phyloP scores from a whole-genome alignment of 2,329 filamentous ascomycete genomes.

The Aspergillus sp. region DNA sequence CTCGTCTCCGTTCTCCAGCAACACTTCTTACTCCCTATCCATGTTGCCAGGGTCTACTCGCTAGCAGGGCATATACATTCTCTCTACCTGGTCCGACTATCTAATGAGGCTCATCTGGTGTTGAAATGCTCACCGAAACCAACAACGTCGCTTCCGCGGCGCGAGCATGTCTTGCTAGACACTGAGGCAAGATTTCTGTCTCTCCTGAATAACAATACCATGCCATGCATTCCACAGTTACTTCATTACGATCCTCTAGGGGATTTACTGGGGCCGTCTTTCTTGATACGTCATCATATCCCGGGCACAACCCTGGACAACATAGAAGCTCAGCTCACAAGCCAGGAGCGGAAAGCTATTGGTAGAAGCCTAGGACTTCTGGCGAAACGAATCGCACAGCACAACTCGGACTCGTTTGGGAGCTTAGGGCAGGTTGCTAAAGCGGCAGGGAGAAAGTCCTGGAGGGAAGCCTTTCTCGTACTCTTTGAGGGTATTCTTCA shows the following conservation, averaged over 20 bases:
- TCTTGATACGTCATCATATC: conserved; percentile 39
- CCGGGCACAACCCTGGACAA: conserved; percentile 34
- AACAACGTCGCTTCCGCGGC: conserved; percentile 39
- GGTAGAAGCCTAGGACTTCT: conserved; percentile 37
- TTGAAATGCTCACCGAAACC: conserved; percentile 38
- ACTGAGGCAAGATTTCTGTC: conserved; percentile 41
- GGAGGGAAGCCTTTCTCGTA: conserved; percentile 53
- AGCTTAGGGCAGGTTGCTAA: conserved; percentile 47
- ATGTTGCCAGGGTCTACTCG: conserved; percentile 25
- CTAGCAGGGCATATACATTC: conserved; percentile 37
- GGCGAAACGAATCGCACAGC: conserved; percentile 44
- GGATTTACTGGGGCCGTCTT: conserved; percentile 29
- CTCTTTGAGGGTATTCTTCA: conserved; percentile 55
- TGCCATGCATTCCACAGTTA: conserved; percentile 38
- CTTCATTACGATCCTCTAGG: conserved; percentile 37
- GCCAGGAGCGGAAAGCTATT: conserved; percentile 30
- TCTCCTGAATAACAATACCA: conserved; percentile 34
- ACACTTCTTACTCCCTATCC: conserved; percentile 32
- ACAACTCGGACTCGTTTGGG: conserved; percentile 53
- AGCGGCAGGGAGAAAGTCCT: conserved; percentile 49
- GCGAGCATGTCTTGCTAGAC: conserved; percentile 39
- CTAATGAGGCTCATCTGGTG: conserved; percentile 38
- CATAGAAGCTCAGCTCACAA: conserved; percentile 29
- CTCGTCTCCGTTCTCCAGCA: conserved; percentile 31
- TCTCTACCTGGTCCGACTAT: conserved; percentile 36